These are phyloP conservation scores for Ganoderma multipileum DNA, from an alignment of 1,284 basidiomycete genomes.

Conservation along the genomic window DNA sequence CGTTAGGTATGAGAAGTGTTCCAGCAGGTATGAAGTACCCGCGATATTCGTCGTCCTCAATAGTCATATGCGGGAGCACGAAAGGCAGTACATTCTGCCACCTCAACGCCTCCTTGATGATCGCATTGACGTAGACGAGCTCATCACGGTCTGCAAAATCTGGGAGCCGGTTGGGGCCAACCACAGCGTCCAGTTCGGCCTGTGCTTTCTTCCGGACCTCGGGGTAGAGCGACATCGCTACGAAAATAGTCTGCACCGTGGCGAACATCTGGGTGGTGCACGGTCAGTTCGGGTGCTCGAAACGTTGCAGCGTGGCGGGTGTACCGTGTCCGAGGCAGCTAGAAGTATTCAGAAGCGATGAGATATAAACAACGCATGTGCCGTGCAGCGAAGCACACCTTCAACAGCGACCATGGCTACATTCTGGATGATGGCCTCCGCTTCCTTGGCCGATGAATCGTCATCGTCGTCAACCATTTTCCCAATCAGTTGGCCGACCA, in stretches of 20 bases:
- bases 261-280: slow-evolving; percentile 24
- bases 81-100: slow-evolving; percentile 31
- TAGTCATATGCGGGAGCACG: slow-evolving; percentile 15
- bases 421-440: slow-evolving; percentile 9
- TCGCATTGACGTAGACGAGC: slow-evolving; percentile 31
- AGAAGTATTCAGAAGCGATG: neutral
- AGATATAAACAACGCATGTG: neutral
- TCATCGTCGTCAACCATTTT: neutral
- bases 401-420: slow-evolving; percentile 1
- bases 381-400: neutral
- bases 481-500: neutral
- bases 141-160: slow-evolving; percentile 26
- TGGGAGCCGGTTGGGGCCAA: slow-evolving; percentile 35
- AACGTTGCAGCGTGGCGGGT: too few relatives aligned
- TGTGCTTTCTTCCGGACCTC: slow-evolving; percentile 41
- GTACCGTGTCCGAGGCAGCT: slow-evolving; percentile 11
- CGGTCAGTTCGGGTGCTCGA: neutral
- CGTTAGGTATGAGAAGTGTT: slow-evolving; percentile 32
- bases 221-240: slow-evolving; percentile 44
- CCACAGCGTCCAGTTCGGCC: slow-evolving; percentile 38
- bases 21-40: slow-evolving; percentile 36
- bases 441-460: neutral
- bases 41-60: slow-evolving; percentile 27
- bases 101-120: slow-evolving; percentile 33
- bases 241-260: slow-evolving; percentile 38